Evolutionary conservation across 495 filamentous ascomycete species (phyloP).

Genomic region (Penicillium pancosmium): DNA sequence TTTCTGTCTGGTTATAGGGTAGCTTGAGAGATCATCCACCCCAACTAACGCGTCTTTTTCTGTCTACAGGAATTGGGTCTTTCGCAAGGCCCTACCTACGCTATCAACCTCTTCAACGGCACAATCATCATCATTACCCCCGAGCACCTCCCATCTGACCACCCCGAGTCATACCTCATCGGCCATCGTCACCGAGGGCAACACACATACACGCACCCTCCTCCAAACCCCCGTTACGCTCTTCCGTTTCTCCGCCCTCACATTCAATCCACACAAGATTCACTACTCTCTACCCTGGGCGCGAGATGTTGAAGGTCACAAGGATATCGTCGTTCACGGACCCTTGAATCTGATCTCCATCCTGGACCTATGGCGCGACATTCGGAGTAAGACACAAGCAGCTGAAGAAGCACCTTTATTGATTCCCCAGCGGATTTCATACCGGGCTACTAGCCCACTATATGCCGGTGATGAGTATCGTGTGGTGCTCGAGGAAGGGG

Average conservation of each 20-base stretch:
- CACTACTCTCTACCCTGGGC: conserved; percentile 67
- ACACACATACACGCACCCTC: conserved; percentile 46
- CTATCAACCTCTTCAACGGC: conserved; percentile 23
- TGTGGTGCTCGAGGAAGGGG: conserved; percentile 43
- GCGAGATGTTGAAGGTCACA: conserved; percentile 60
- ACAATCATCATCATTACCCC: conserved; percentile 7
- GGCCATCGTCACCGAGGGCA: conserved; percentile 28
- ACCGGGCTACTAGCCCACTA: conserved; percentile 61
- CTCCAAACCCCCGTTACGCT: conserved; percentile 58
- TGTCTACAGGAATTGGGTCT: conserved; percentile 59
- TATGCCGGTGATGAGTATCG: conserved; percentile 59
- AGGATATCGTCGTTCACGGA: conserved; percentile 63
- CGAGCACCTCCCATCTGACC: conserved; percentile 24
- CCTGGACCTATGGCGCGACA: conserved; percentile 65
- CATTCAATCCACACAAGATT: conserved; percentile 74
- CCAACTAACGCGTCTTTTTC: not conserved
- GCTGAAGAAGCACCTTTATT: conserved; percentile 18
- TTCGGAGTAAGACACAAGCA: conserved; percentile 6
- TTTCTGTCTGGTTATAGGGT: not conserved
- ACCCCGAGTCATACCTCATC: conserved; percentile 15
- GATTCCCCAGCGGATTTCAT: conserved; percentile 54
- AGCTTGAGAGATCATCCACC: not conserved
- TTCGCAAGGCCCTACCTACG: conserved; percentile 50
- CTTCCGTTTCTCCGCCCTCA: conserved; percentile 73
- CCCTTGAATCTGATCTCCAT: conserved; percentile 66